Evolutionary conservation across 2,329 filamentous ascomycete genomes (phyloP).

Genomic region (Neofusicoccum ribis): DNA sequence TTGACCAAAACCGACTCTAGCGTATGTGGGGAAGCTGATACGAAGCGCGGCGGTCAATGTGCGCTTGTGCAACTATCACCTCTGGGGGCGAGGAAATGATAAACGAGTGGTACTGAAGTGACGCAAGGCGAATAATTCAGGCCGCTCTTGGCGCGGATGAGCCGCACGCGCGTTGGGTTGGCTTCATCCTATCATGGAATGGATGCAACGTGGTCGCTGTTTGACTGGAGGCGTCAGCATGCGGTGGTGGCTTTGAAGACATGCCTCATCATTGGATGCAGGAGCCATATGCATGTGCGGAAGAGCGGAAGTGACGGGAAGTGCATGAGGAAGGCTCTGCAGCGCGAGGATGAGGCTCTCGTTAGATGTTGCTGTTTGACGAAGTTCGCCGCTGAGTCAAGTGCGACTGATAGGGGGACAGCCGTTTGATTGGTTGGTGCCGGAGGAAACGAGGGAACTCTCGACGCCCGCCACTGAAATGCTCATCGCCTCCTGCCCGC

Average conservation of each 20-base stretch:
- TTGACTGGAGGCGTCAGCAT: not conserved
- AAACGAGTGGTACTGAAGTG: constrained; percentile 2
- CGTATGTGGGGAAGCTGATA: constrained; percentile 23
- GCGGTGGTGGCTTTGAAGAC: not conserved
- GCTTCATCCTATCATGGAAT: not conserved
- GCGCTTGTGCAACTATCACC: constrained; percentile 14
- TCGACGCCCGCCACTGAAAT: not conserved
- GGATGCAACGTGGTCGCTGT: not conserved
- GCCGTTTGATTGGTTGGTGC: not conserved
- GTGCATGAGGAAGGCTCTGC: constrained; percentile 3
- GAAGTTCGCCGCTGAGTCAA: not conserved
- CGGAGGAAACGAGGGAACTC: not conserved
- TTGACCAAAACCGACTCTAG: constrained; percentile 20
- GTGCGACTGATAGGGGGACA: not conserved
- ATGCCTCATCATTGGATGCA: not conserved
- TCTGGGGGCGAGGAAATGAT: constrained; percentile 4
- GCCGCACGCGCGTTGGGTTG: not conserved
- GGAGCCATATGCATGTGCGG: not conserved
- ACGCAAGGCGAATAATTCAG: not conserved
- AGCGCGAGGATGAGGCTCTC: constrained; percentile 16
- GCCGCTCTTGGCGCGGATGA: not conserved
- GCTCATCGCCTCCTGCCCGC: not conserved
- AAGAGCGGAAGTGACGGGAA: not conserved
- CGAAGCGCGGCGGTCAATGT: not conserved
- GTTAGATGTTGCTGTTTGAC: constrained; percentile 20